Percentiles rank a stretch among this genome's conserved stretches.
phyloP scores from a whole-genome alignment of 2,329 filamentous ascomycete genomes.

The Scleromitrula shiraiana region DNA sequence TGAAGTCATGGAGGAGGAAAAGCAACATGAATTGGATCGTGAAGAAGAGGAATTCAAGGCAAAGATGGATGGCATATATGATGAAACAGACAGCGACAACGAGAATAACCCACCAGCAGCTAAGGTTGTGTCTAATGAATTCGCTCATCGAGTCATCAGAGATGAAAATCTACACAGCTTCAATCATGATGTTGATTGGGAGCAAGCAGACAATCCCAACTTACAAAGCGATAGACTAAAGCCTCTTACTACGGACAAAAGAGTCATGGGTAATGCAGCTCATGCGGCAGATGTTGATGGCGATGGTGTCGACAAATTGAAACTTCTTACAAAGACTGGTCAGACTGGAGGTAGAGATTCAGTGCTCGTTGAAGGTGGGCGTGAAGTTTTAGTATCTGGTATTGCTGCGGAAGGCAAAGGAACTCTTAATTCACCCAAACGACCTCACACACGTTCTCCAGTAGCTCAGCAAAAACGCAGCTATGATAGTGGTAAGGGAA shows the following conservation, averaged over 20 bases:
- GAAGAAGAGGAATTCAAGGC: slow-evolving; percentile 43
- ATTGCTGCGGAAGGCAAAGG: slow-evolving; percentile 57
- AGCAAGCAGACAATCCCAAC: slow-evolving; percentile 29
- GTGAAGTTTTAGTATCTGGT: slow-evolving; percentile 63
- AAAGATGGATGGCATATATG: slow-evolving; percentile 57
- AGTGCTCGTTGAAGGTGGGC: slow-evolving; percentile 53
- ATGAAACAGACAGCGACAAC: slow-evolving; percentile 34
- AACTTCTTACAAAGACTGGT: slow-evolving; percentile 52
- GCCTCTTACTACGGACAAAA: slow-evolving; percentile 37
- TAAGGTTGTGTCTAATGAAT: slow-evolving; percentile 38
- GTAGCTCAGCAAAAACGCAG: slow-evolving; percentile 8
- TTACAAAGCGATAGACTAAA: slow-evolving; percentile 37
- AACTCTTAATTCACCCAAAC: slow-evolving; percentile 45
- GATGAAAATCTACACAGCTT: slow-evolving; percentile 56
- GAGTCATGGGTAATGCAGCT: slow-evolving; percentile 50
- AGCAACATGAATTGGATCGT: slow-evolving; percentile 56
- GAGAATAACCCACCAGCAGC: slow-evolving; percentile 5
- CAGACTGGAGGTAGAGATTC: slow-evolving; percentile 62
- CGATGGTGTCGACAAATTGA: slow-evolving; percentile 69
- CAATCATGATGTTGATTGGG: slow-evolving; percentile 60
- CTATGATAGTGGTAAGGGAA: slow-evolving; percentile 29
- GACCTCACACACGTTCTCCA: slow-evolving; percentile 30
- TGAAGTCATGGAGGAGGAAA: slow-evolving; percentile 73
- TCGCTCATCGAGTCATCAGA: slow-evolving; percentile 40
- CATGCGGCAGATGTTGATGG: slow-evolving; percentile 74